Base-by-base conservation (phyloP, 495 filamentous ascomycete species). In the Xylaria bambusicola region DNA sequence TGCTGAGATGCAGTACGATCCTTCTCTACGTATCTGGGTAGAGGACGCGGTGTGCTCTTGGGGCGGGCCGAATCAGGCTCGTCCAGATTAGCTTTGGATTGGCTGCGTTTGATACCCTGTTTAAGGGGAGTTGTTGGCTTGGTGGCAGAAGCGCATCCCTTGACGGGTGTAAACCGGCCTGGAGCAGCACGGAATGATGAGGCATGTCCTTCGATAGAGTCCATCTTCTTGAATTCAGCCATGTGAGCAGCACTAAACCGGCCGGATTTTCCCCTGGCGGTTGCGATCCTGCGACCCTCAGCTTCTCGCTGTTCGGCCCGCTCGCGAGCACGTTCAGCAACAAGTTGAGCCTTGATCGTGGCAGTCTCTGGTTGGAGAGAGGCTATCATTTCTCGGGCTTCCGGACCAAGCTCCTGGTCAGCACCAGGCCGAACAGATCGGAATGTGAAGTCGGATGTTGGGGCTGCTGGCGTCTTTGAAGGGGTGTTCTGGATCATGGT, bases 211-310 rank as follows among this genome's bases (percentile, higher is more conserved):
- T 83, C 90, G 71, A 97, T 97, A 10, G 91, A 96, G 65, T 96
- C 91, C 92, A 97, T 96, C 80, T 94, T 97, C 74, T 88, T 91
- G 77, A 97, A 97, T 67, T 92, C 81, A 49, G 85, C 83, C 84
- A 89, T 89, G 68, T 97, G 92, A 49, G 82, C 84, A 56, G 90
- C 84, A 65, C 90, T 95, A 74, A 86, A 97, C 4, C 92, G 82
- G 36, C 85, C 76, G 46, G 82, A 79, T 69, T 87, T 93, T 50
- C 91, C 88, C 73, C 88, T 94, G 18, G 92, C 83, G 47, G 82
- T 79, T 5, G 87, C 91, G 61, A 95, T 89, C 73, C 84, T 91
- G 58, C 92, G 86, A 13, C 75, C 80, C 33, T 61, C 73, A 31
- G 63, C 58, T 45, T 73, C 77, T 27, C 71, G 72, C 17, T 73